Conservation (phyloP, 1,284 basidiomycete genomes). For the Trametes versicolor region DNA sequence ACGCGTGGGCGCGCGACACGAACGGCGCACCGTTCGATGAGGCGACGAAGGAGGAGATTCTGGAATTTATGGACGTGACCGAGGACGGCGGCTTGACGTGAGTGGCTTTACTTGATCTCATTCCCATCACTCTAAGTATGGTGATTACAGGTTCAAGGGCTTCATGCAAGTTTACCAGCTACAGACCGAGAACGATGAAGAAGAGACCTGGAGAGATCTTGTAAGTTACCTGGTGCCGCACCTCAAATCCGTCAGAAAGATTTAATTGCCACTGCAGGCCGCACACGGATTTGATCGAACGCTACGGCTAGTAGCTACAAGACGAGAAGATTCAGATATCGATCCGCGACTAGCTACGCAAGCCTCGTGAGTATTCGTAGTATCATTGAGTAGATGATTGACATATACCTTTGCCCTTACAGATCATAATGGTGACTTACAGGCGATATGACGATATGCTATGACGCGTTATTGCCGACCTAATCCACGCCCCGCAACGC, state of each 20-base stretch:
- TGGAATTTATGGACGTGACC: slow-evolving; percentile 78
- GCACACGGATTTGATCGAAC: slow-evolving; percentile 79
- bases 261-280: slow-evolving; percentile 51
- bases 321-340: slow-evolving; percentile 58
- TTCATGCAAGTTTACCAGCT: slow-evolving; percentile 84
- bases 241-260: background rate
- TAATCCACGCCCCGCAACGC: background rate
- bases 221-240: slow-evolving; percentile 49
- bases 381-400: background rate
- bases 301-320: slow-evolving; percentile 65
- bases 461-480: background rate
- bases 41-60: slow-evolving; percentile 79
- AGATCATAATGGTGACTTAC: slow-evolving; percentile 15
- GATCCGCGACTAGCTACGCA: slow-evolving; percentile 24
- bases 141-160: slow-evolving; percentile 68
- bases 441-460: background rate
- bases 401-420: slow-evolving; percentile 6
- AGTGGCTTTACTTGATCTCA: slow-evolving; percentile 36
- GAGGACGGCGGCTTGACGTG: slow-evolving; percentile 79
- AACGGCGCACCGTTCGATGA: slow-evolving; percentile 78
- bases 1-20: slow-evolving; percentile 79
- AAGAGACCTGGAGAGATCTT: slow-evolving; percentile 84
- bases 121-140: background rate
- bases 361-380: slow-evolving; percentile 12
- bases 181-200: slow-evolving; percentile 83